Percentiles rank a stretch among this genome's conserved stretches.
phyloP scores from a whole-genome alignment of 306 rosid species.

The Begonia fuchsioides region DNA sequence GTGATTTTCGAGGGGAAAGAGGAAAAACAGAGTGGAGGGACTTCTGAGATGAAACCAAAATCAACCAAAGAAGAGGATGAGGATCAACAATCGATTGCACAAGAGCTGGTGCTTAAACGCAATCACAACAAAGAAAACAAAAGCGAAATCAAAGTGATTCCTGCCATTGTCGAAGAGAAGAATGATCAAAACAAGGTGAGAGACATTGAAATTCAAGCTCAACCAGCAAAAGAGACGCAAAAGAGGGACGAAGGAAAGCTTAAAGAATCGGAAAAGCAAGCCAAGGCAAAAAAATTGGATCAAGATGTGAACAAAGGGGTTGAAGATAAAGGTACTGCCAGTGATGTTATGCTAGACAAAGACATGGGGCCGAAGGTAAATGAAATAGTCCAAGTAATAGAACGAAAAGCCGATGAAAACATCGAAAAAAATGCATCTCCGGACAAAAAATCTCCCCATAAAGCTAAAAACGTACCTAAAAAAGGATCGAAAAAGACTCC shows the following conservation, averaged over 20 bases:
- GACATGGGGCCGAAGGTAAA: not conserved
- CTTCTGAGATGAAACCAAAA: constrained; percentile 1
- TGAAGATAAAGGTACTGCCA: constrained; percentile 1
- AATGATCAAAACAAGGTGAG: no score
- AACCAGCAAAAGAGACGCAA: constrained; percentile 29
- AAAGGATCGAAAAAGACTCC: not conserved
- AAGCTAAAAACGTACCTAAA: not conserved
- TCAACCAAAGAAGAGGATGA: constrained; percentile 1
- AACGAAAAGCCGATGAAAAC: not conserved
- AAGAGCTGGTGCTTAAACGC: constrained; percentile 15
- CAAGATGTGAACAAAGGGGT: not conserved
- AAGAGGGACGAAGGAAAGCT: constrained; percentile 34
- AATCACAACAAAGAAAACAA: constrained; percentile 13
- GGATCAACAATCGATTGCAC: no score
- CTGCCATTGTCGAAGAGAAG: no score
- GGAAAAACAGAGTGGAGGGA: not conserved
- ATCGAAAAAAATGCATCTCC: not conserved
- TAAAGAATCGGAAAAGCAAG: not conserved
- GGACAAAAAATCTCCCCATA: not conserved
- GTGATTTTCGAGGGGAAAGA: not conserved
- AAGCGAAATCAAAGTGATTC: constrained; percentile 8
- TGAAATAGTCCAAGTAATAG: not conserved
- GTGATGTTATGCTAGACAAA: not conserved
- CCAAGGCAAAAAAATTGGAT: not conserved
- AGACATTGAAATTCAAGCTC: constrained; percentile 11